Conservation (phyloP, 352 stramenopile species). For the Phytopythium cucurbitacearum region DNA sequence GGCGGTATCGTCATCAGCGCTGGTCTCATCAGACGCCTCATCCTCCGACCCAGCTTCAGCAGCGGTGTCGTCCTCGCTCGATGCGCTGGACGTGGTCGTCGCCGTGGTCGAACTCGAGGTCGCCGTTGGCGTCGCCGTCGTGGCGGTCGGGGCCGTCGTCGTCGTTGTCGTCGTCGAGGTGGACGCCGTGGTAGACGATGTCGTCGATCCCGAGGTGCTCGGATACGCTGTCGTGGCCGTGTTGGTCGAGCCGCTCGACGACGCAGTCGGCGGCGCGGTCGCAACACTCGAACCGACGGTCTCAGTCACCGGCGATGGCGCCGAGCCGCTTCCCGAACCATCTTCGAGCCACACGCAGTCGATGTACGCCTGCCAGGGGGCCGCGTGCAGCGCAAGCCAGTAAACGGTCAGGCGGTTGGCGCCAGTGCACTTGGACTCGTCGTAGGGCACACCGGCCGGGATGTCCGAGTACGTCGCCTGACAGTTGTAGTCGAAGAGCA, state of each 20-base stretch:
- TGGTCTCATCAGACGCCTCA: no score
- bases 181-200: neutral
- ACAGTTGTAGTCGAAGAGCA: conserved; percentile 45
- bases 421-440: conserved; percentile 30
- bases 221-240: conserved; percentile 20
- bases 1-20: no score
- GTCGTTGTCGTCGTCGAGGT: neutral
- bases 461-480: conserved; percentile 30
- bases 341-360: conserved; percentile 47
- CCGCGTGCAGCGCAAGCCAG: conserved; percentile 42
- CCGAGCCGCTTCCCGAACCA: conserved; percentile 10
- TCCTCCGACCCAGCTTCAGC: no score
- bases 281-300: conserved; percentile 10
- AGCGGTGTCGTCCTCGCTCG: neutral
- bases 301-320: conserved; percentile 13
- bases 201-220: conserved; percentile 7
- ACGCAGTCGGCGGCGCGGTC: conserved; percentile 13
- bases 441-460: conserved; percentile 28
- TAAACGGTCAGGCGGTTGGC: conserved; percentile 40
- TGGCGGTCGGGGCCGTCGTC: neutral
- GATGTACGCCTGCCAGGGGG: conserved; percentile 51
- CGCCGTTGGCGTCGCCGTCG: conserved; percentile 8
- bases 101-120: conserved; percentile 6
- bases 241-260: conserved; percentile 12
- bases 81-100: conserved; percentile 3